A percentile compares a stretch with the other conserved stretches of the same genome.
These are phyloP conservation scores for Thielaviopsis ethacetica DNA, from an alignment of 2,329 filamentous ascomycete species.

Conservation along the genomic window DNA sequence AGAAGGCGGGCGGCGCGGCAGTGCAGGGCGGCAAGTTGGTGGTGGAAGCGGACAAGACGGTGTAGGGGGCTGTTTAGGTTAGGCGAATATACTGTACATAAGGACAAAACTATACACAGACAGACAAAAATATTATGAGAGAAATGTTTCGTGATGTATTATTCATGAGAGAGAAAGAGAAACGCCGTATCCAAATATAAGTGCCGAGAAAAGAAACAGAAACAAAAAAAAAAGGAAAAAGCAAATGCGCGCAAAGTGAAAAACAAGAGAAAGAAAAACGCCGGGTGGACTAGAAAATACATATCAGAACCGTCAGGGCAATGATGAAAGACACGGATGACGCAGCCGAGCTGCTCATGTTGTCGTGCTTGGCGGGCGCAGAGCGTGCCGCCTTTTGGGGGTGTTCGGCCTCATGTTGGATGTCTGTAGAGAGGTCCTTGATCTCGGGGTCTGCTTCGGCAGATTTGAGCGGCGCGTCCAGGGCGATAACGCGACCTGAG, in stretches of 20 bases:
- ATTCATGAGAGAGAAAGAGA: background rate
- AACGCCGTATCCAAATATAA: background rate
- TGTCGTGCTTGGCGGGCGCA: background rate
- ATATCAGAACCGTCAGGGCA: slow-evolving; percentile 11
- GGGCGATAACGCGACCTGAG: background rate
- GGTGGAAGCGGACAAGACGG: slow-evolving; percentile 1
- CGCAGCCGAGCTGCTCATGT: slow-evolving; percentile 2
- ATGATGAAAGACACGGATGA: slow-evolving; percentile 11
- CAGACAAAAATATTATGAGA: background rate
- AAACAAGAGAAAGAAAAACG: background rate
- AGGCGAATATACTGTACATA: background rate
- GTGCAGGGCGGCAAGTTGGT: slow-evolving; percentile 1
- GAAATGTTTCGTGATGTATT: background rate
- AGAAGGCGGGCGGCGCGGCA: background rate
- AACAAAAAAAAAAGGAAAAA: background rate
- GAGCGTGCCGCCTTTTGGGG: no score
- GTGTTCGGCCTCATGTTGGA: no score
- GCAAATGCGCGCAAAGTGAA: background rate
- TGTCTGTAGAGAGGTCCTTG: no score
- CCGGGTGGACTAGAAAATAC: slow-evolving; percentile 3
- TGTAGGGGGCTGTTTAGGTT: background rate
- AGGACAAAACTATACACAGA: background rate
- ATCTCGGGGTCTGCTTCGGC: background rate
- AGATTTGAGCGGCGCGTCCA: background rate
- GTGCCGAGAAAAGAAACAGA: background rate